Evolutionary conservation across 2,329 filamentous ascomycete species (phyloP).

Genomic region (Sordariomycetes sp.): DNA sequence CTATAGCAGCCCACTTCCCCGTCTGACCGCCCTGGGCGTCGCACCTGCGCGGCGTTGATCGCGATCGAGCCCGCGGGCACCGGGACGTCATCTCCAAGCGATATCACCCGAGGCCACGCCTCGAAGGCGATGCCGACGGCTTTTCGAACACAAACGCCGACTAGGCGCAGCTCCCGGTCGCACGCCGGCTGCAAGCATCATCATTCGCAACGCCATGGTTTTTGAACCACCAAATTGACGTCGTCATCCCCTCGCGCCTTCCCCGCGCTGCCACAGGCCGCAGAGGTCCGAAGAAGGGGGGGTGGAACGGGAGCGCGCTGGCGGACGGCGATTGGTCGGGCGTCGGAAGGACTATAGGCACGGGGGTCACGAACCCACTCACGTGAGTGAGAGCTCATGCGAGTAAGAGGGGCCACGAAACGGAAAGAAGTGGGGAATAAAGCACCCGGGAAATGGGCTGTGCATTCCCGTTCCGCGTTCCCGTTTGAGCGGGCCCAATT

Average conservation of each 20-base stretch:
- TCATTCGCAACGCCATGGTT: not conserved
- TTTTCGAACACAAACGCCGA: too few species aligned
- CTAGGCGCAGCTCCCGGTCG: not conserved
- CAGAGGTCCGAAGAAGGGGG: not conserved
- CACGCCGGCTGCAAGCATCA: not conserved
- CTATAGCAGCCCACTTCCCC: not conserved
- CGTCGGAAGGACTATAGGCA: not conserved
- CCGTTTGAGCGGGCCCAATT: slow-evolving; percentile 1
- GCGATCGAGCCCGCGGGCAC: too few species aligned
- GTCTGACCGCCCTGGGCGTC: not conserved
- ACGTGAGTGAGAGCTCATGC: slow-evolving; percentile 3
- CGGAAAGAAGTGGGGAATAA: not conserved
- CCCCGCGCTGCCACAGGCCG: not conserved
- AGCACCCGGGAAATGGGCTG: not conserved
- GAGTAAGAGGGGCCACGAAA: slow-evolving; percentile 3
- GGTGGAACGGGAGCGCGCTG: not conserved
- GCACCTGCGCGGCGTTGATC: not conserved
- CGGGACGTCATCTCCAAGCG: too few species aligned
- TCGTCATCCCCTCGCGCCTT: not conserved
- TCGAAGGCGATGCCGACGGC: too few species aligned
- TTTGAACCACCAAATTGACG: not conserved
- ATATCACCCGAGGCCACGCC: too few species aligned
- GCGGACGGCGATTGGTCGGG: not conserved
- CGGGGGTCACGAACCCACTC: not conserved
- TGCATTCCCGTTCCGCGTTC: slow-evolving; percentile 4